Evolutionary conservation across 2,329 filamentous ascomycete species (phyloP), one percentile per base, ranked within the genome.

Genomic region (Aureobasidium zeae): DNA sequence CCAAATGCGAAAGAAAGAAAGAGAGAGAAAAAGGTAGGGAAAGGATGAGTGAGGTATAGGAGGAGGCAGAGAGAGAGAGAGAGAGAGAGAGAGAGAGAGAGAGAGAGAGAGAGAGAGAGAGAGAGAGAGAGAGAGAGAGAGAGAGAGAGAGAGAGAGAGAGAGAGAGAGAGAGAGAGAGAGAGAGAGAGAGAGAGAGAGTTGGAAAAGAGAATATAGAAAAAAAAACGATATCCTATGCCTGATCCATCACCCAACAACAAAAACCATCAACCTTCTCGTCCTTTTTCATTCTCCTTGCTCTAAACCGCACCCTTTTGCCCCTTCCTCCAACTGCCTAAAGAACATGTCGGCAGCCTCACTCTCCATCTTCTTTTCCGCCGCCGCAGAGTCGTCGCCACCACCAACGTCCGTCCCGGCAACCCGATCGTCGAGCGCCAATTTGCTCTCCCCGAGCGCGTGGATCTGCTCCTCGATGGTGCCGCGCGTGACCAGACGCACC

Each of bases 401-500:
- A n/a, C n/a, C n/a, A n/a, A n/a, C n/a, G n/a, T n/a, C n/a, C n/a
- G n/a, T n/a, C n/a, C n/a, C n/a, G 6, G 76, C 75, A 20, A 86
- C 79, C 47, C 79, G 71, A 49, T 81, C 77, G 58, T 95, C 91
- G 19, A 98, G 76, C 56, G 86, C 85, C 46, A 98, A 72, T 69
- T 98, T 98, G 55, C 87, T 93, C 64, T 89, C 77, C 28, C 91
- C 94, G 0, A 95, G 77, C 33, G 83, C 82, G 63, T 89, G 83
- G 41, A 98, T 93, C 48, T 94, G 81, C 64, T 95, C 88, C 63
- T 98, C 91, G 20, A 98, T 85, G 0, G 89, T 94, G 45, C 74
- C 76, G 45, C 73, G 74, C 0, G 84, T 84, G 43, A 98, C 82
- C 1, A 98, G 72, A 21, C 87, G 73, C 29, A 94, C 79, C 29